Percentiles rank a stretch among this genome's conserved stretches.
Evolutionary conservation across 1,284 basidiomycete species (phyloP).

Genomic region (Limonomyces culmigenus): DNA sequence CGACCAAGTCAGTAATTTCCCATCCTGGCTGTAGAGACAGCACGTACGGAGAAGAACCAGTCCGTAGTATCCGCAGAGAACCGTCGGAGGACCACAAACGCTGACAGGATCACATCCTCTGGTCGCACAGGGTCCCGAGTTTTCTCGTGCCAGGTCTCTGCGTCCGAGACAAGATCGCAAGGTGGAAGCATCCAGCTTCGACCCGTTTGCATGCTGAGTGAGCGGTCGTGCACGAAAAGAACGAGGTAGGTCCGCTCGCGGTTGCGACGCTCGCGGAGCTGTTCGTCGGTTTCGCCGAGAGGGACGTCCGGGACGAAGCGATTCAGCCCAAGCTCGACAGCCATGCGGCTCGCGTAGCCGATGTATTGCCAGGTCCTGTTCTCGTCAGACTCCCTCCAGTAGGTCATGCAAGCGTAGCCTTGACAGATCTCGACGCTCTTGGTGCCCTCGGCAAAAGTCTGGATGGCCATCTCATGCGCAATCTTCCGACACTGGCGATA

Average conservation of each 20-base stretch:
- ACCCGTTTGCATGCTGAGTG: slow-evolving; percentile 68
- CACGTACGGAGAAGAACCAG: slow-evolving; percentile 41
- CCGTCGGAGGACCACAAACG: slow-evolving; percentile 56
- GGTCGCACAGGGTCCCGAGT: slow-evolving; percentile 37
- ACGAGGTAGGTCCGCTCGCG: slow-evolving; percentile 71
- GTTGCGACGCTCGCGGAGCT: slow-evolving; percentile 58
- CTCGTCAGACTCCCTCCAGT: slow-evolving; percentile 77
- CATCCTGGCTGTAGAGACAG: slow-evolving; percentile 19
- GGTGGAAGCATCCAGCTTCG: slow-evolving; percentile 74
- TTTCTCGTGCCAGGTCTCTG: slow-evolving; percentile 50
- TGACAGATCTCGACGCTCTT: slow-evolving; percentile 72
- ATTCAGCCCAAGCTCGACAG: slow-evolving; percentile 64
- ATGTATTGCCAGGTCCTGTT: slow-evolving; percentile 72
- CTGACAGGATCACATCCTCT: slow-evolving; percentile 62
- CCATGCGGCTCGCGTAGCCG: slow-evolving; percentile 74
- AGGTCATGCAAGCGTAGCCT: slow-evolving; percentile 69
- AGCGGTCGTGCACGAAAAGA: slow-evolving; percentile 68
- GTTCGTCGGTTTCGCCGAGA: slow-evolving; percentile 39
- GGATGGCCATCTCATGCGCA: slow-evolving; percentile 53
- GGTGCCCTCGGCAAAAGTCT: slow-evolving; percentile 59
- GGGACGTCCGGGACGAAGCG: slow-evolving; percentile 34
- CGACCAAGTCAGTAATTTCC: too few species aligned
- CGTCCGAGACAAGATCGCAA: slow-evolving; percentile 51
- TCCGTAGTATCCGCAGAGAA: slow-evolving; percentile 71
- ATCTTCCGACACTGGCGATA: slow-evolving; percentile 53